Conservation (phyloP, 805 yeast species). For the Spathaspora arborariae region DNA sequence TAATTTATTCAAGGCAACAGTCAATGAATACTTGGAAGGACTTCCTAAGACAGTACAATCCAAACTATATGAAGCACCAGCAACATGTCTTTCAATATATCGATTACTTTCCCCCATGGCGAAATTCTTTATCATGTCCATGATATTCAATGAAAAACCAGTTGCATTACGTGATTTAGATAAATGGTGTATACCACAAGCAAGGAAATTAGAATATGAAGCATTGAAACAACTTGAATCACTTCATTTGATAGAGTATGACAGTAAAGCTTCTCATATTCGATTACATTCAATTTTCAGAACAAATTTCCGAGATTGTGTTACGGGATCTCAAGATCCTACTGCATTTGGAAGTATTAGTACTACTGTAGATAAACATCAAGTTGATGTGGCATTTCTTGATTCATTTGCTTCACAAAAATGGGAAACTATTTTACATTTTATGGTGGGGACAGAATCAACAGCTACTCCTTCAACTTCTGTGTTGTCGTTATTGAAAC, state of each 20-base stretch:
- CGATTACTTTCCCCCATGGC: slow-evolving; percentile 86
- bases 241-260: slow-evolving; percentile 71
- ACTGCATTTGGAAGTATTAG: slow-evolving; percentile 76
- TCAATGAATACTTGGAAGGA: slow-evolving; percentile 85
- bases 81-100: slow-evolving; percentile 91
- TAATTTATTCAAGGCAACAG: slow-evolving; percentile 58
- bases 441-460: slow-evolving; percentile 92
- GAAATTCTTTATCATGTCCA: slow-evolving; percentile 80
- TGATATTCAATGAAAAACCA: slow-evolving; percentile 78
- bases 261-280: slow-evolving; percentile 41
- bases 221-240: slow-evolving; percentile 74
- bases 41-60: slow-evolving; percentile 84
- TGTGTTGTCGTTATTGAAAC: slow-evolving; percentile 69
- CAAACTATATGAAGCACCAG: slow-evolving; percentile 76
- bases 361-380: slow-evolving; percentile 46
- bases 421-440: slow-evolving; percentile 95
- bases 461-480: slow-evolving; percentile 71
- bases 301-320: slow-evolving; percentile 70
- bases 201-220: slow-evolving; percentile 61
- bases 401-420: slow-evolving; percentile 78
- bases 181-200: slow-evolving; percentile 66
- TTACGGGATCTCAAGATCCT: slow-evolving; percentile 70
- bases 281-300: slow-evolving; percentile 72
- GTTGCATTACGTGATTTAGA: slow-evolving; percentile 65
- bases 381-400: slow-evolving; percentile 60